phyloP scores from a whole-genome alignment of 2,329 filamentous ascomycete species.

The Aspergillus phoenicis region DNA sequence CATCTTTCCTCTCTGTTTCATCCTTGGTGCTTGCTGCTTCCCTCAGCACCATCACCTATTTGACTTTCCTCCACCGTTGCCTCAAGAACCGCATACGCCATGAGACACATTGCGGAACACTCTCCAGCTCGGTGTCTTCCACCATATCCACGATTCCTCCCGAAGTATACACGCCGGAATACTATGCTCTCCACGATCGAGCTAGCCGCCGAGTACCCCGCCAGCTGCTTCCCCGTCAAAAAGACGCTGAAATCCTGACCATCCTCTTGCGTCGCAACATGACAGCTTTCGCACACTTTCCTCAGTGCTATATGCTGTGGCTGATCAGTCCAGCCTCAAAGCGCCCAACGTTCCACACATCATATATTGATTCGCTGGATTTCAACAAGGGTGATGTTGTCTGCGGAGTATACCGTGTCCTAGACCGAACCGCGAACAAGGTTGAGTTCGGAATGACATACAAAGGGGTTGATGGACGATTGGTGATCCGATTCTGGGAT shows the following conservation, averaged over 20 bases:
- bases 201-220: constrained; percentile 26
- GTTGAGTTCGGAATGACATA: constrained; percentile 36
- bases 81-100: constrained; percentile 30
- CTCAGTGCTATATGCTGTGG: constrained; percentile 34
- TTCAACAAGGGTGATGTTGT: constrained; percentile 36
- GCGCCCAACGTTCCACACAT: constrained; percentile 28
- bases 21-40: constrained; percentile 15
- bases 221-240: constrained; percentile 23
- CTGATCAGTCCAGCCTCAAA: constrained; percentile 21
- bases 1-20: not conserved
- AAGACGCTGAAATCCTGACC: constrained; percentile 28
- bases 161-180: constrained; percentile 20
- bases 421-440: constrained; percentile 24
- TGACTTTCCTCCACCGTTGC: constrained; percentile 28
- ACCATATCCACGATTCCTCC: constrained; percentile 30
- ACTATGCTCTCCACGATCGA: constrained; percentile 27
- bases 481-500: constrained; percentile 29
- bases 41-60: constrained; percentile 33
- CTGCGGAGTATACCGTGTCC: constrained; percentile 36
- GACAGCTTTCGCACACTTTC: constrained; percentile 35
- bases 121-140: constrained; percentile 16
- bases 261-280: constrained; percentile 39
- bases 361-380: constrained; percentile 29
- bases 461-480: constrained; percentile 26
- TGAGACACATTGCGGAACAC: constrained; percentile 20